Conservation (phyloP, 1,139 yeast genomes). For the Candida sp. region DNA sequence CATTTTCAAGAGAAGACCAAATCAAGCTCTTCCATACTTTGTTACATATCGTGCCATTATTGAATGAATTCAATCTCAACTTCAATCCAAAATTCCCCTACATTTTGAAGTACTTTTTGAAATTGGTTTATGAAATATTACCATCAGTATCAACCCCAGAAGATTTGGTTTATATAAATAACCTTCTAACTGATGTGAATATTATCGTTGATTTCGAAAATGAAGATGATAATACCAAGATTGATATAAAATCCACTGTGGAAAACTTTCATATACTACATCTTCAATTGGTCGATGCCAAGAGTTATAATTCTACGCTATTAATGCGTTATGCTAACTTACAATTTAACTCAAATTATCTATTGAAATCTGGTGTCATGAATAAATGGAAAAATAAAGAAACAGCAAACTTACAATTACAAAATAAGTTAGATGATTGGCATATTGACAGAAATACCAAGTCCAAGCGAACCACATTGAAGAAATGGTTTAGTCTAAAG, state of each 20-base stretch:
- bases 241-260: slow-evolving; percentile 20
- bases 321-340: slow-evolving; percentile 25
- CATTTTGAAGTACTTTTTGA: slow-evolving; percentile 19
- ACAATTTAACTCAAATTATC: slow-evolving; percentile 9
- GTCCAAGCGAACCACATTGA: neutral
- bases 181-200: slow-evolving; percentile 18
- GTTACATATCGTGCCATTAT: slow-evolving; percentile 23
- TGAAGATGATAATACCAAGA: slow-evolving; percentile 18
- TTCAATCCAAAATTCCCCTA: slow-evolving; percentile 23
- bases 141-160: slow-evolving; percentile 14
- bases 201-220: slow-evolving; percentile 28
- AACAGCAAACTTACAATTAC: slow-evolving; percentile 7
- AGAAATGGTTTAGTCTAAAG: slow-evolving; percentile 6
- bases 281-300: slow-evolving; percentile 9
- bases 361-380: slow-evolving; percentile 6
- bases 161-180: slow-evolving; percentile 21
- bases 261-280: slow-evolving; percentile 20
- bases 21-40: slow-evolving; percentile 12
- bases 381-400: slow-evolving; percentile 16
- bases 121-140: slow-evolving; percentile 15
- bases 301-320: slow-evolving; percentile 12
- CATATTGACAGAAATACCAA: neutral
- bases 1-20: slow-evolving; percentile 14
- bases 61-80: slow-evolving; percentile 26
- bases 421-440: slow-evolving; percentile 5